Evolutionary conservation across 1,284 basidiomycete species (phyloP).

Genomic region (Mycena sp.): DNA sequence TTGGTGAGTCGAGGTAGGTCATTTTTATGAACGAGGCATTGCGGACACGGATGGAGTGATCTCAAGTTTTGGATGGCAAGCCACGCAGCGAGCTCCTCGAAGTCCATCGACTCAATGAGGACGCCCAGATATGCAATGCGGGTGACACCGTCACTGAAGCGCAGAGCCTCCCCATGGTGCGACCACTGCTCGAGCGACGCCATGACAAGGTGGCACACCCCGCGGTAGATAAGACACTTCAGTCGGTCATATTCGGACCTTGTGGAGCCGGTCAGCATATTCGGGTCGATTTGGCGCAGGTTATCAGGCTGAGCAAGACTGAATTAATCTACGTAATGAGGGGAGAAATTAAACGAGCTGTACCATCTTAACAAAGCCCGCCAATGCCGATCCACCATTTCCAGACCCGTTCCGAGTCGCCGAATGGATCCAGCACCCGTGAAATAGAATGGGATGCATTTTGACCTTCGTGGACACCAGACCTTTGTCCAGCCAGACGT

Average conservation of each 20-base stretch:
- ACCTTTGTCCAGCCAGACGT: conserved; percentile 46
- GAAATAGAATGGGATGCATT: conserved; percentile 41
- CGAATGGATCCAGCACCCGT: conserved; percentile 37
- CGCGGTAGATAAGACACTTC: conserved; percentile 40
- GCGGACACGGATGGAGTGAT: conserved; percentile 40
- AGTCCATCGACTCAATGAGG: conserved; percentile 41
- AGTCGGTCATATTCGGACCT: conserved; percentile 36
- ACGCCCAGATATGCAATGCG: conserved; percentile 39
- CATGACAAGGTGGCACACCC: conserved; percentile 34
- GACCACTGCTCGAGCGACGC: conserved; percentile 28
- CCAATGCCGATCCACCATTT: conserved; percentile 41
- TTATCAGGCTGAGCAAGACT: conserved; percentile 32
- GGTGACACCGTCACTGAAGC: conserved; percentile 34
- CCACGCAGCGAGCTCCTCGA: conserved; percentile 38
- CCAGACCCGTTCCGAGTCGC: conserved; percentile 43
- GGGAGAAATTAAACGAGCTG: conserved; percentile 13
- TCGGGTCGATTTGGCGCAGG: conserved; percentile 28
- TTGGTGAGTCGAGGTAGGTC: conserved; percentile 30
- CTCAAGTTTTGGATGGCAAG: conserved; percentile 32
- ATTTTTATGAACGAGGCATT: conserved; percentile 35
- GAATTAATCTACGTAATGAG: conserved; percentile 4
- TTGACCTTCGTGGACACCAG: conserved; percentile 38
- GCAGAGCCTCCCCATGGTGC: conserved; percentile 34
- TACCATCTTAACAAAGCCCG: conserved; percentile 42
- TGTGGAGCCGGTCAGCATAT: conserved; percentile 15